Evolutionary conservation across 2,329 filamentous ascomycete genomes (phyloP), one percentile per base, ranked within the genome.

Genomic region (Zymoseptoria pseudotritici): DNA sequence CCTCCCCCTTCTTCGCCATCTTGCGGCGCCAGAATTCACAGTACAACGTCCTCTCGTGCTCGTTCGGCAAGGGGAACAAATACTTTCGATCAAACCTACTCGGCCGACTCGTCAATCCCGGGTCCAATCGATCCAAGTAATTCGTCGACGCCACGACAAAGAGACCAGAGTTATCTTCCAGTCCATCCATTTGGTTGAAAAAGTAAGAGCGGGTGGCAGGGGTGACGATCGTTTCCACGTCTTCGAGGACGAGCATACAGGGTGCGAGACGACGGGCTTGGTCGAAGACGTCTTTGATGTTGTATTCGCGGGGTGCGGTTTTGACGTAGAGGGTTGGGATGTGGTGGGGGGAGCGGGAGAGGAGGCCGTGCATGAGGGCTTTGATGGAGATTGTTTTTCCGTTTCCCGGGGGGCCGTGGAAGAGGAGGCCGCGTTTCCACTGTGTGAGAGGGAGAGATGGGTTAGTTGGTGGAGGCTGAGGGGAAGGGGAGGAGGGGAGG

Each of bases 161-260:
- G 56, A 89, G 86, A 10, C 87, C 87, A 63, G 88, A 83, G 63
- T 90, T 90, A 63, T 79, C 81, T 67, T 84, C 83, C 7, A 90
- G 78, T 0, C 86, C 87, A 63, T 90, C 87, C 17, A 89, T 63
- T 72, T 89, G 85, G 69, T 89, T 89, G 60, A 89, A 78, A 73
- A 90, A 90, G 75, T 88, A 89, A 58, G 80, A 83, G 20, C 86
- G 78, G 9, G 86, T 83, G 2, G 70, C 64, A 52, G 85, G 80
- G n/a, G 78, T 80, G 42, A 90, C 82, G 49, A 89, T 80, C 3
- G 83, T 86, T 69, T 90, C 87, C 2, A 90, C 79, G 63, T 90
- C 87, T 71, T 90, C 87, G 58, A 90, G 85, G 50, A 90, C 83
- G 4, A 90, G 79, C 66, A 88, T 83, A 73, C 86, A 89, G 0